These are phyloP conservation scores for Syzygium syzygioides DNA, from an alignment of 441 rosid species.

Conservation along the genomic window DNA sequence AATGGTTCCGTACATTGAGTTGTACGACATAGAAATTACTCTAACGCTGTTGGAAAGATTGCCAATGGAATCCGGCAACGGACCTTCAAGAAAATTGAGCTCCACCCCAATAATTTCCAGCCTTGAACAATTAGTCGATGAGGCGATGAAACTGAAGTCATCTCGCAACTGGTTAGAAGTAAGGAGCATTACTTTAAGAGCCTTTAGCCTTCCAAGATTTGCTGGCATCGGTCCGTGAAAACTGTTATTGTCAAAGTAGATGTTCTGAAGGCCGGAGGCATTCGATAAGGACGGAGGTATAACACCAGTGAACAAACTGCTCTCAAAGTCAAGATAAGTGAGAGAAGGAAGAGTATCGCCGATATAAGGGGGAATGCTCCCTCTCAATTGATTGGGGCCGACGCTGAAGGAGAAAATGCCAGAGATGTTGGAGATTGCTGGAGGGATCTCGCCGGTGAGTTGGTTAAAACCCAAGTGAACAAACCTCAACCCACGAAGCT, in stretches of 20 bases:
- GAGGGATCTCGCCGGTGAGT: constrained; percentile 3
- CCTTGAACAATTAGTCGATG: constrained; percentile 13
- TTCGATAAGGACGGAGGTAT: constrained; percentile 27
- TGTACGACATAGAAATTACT: constrained; percentile 17
- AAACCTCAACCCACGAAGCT: not conserved
- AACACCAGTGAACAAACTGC: constrained; percentile 12
- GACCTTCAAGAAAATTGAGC: constrained; percentile 15
- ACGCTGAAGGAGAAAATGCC: constrained; percentile 6
- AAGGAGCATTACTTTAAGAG: accelerated
- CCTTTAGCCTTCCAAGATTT: not conserved
- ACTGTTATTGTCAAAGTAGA: accelerated
- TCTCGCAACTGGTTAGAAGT: not conserved
- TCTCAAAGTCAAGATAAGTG: not conserved
- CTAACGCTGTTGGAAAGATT: constrained; percentile 8
- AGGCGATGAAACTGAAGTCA: constrained; percentile 4
- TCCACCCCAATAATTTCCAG: accelerated
- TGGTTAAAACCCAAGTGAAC: not conserved
- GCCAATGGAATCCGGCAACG: constrained; percentile 24
- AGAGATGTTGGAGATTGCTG: constrained; percentile 3
- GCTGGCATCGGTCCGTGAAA: not conserved
- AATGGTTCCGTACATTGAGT: constrained; percentile 23
- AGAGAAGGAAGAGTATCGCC: constrained; percentile 11
- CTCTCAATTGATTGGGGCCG: constrained; percentile 1
- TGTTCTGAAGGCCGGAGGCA: not conserved
- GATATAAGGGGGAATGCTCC: constrained; percentile 20